Conservation (phyloP, 352 stramenopile genomes). For the Bremia lactucae region DNA sequence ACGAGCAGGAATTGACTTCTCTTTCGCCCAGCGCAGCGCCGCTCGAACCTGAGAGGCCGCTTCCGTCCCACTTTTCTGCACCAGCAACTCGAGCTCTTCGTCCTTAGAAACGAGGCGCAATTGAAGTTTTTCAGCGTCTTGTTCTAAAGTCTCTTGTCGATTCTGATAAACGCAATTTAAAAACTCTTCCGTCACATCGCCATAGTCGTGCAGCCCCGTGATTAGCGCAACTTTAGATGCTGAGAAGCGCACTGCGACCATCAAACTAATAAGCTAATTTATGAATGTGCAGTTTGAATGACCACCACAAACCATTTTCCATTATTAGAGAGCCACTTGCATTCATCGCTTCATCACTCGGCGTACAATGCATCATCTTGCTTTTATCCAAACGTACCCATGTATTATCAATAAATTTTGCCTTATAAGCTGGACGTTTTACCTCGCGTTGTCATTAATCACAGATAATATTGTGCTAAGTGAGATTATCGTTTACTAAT, state of each 20-base stretch:
- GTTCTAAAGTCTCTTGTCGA: slow-evolving; percentile 34
- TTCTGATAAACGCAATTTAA: slow-evolving; percentile 55
- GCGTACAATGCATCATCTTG: too few relatives aligned
- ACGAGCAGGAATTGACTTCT: slow-evolving; percentile 15
- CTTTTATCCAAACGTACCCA: too few relatives aligned
- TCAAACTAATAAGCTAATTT: too few relatives aligned
- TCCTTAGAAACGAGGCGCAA: slow-evolving; percentile 49
- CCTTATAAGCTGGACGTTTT: too few relatives aligned
- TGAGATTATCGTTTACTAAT: too few relatives aligned
- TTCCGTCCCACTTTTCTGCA: slow-evolving; percentile 33
- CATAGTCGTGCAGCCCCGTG: slow-evolving; percentile 63
- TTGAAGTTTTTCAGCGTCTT: slow-evolving; percentile 31
- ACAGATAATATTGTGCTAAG: too few relatives aligned
- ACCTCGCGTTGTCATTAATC: too few relatives aligned
- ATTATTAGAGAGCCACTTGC: too few relatives aligned
- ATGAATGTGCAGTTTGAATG: too few relatives aligned
- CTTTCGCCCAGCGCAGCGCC: slow-evolving; percentile 37
- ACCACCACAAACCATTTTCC: too few relatives aligned
- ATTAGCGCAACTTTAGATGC: slow-evolving; percentile 64
- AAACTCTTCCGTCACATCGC: slow-evolving; percentile 34
- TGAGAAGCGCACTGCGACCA: slow-evolving; percentile 44
- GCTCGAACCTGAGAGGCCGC: slow-evolving; percentile 31
- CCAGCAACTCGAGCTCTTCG: slow-evolving; percentile 39
- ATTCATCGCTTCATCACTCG: too few relatives aligned
- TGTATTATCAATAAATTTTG: too few relatives aligned